These are phyloP conservation scores for Emergomyces africanus DNA, from an alignment of 2,329 filamentous ascomycete genomes.

Conservation along the genomic window DNA sequence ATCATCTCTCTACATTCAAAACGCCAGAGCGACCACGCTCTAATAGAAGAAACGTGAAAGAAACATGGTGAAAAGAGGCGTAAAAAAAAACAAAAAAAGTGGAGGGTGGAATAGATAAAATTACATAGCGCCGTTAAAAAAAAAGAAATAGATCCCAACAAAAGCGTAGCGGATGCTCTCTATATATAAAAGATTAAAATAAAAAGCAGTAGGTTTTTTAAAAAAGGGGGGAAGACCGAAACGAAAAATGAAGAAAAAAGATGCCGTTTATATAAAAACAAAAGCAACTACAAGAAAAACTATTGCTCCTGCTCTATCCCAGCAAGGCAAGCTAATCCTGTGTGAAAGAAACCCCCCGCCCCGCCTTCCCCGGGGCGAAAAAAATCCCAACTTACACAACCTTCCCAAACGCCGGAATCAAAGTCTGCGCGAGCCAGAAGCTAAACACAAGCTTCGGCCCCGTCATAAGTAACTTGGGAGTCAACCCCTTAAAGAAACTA, in stretches of 20 bases:
- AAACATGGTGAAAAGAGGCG: too few relatives aligned
- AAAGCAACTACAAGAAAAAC: not conserved
- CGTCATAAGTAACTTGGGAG: slow-evolving; percentile 97
- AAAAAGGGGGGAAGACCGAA: not conserved
- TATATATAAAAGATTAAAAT: not conserved
- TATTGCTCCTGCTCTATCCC: not conserved
- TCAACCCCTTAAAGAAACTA: slow-evolving; percentile 95
- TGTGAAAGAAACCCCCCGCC: too few relatives aligned
- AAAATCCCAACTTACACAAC: slow-evolving; percentile 35
- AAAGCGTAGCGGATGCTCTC: not conserved
- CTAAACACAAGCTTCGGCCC: slow-evolving; percentile 98
- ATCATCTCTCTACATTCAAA: not conserved
- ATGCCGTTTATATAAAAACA: not conserved
- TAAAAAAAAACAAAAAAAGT: not conserved
- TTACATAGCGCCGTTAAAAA: not conserved
- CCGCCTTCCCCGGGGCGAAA: not conserved
- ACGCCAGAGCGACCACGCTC: not conserved
- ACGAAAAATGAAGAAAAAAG: not conserved
- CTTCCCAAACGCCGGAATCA: slow-evolving; percentile 84
- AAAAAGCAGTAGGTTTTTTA: not conserved
- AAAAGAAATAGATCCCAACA: not conserved
- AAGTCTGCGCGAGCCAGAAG: slow-evolving; percentile 97
- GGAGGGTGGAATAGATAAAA: not conserved
- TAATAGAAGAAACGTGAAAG: not conserved
- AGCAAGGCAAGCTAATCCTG: not conserved